phyloP scores from a whole-genome alignment of 352 stramenopile species.

The Pythium brassicae region DNA sequence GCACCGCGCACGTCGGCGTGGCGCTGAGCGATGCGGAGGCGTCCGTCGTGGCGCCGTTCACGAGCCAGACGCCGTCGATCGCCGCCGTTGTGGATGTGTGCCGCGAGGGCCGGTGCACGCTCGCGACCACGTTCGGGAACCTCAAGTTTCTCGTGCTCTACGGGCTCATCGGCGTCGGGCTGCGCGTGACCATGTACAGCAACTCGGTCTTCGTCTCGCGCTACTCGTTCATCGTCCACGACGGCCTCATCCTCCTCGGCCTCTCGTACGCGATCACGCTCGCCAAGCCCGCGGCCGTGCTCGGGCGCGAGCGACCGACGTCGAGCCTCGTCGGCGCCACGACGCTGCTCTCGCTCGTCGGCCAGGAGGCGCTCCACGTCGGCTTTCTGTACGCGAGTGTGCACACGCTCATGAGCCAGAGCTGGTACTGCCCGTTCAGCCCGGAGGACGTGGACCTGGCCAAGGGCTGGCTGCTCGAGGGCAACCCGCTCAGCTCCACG shows the following conservation, averaged over 20 bases:
- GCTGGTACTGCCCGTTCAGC: constrained; percentile 72
- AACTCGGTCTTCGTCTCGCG: constrained; percentile 84
- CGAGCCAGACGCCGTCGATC: constrained; percentile 76
- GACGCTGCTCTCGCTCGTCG: constrained; percentile 59
- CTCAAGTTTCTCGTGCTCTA: constrained; percentile 71
- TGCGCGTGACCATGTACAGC: constrained; percentile 82
- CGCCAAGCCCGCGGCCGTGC: constrained; percentile 40
- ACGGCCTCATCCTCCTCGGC: constrained; percentile 73
- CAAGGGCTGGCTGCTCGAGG: constrained; percentile 68
- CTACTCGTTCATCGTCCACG: constrained; percentile 80
- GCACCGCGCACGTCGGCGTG: constrained; percentile 82
- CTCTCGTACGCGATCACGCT: constrained; percentile 79
- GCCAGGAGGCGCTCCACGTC: constrained; percentile 60
- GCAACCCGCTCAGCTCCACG: constrained; percentile 45
- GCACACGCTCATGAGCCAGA: constrained; percentile 41
- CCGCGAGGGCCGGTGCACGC: constrained; percentile 78
- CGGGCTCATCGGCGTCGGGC: constrained; percentile 61
- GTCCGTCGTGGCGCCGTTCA: constrained; percentile 86
- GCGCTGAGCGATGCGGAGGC: constrained; percentile 82
- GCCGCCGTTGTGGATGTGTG: constrained; percentile 68
- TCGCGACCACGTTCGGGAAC: constrained; percentile 48
- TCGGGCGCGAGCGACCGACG: constrained; percentile 69
- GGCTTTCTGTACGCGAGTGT: constrained; percentile 66
- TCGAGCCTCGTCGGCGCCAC: constrained; percentile 77
- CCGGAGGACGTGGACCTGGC: constrained; percentile 55